These are phyloP conservation scores for Aspergillus ellipticus DNA, from an alignment of 495 filamentous ascomycete genomes.

Conservation along the genomic window DNA sequence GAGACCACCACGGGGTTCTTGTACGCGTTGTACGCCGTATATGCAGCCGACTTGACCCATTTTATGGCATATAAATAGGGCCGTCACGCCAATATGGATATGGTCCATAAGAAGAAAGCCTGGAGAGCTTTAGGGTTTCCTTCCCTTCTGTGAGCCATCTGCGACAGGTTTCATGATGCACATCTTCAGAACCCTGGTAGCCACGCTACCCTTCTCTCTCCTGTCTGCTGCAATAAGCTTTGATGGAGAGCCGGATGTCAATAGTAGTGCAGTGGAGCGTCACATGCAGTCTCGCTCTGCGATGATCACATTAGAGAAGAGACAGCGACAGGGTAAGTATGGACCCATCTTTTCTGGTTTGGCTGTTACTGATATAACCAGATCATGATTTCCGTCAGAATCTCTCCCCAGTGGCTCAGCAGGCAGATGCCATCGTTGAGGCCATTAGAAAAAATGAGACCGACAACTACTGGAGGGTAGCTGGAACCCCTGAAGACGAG, in stretches of 20 bases:
- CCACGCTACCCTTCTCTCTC: neutral
- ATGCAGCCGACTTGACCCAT: too few species aligned
- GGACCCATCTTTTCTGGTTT: neutral
- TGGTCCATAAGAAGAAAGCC: neutral
- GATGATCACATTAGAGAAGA: slow-evolving; percentile 11
- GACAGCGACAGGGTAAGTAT: slow-evolving; percentile 15
- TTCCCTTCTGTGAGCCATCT: neutral
- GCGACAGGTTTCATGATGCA: neutral
- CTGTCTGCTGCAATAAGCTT: neutral
- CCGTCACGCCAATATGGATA: neutral
- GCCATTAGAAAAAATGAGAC: slow-evolving; percentile 19
- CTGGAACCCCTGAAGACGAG: slow-evolving; percentile 4
- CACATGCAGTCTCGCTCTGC: neutral
- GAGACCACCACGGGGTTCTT: too few species aligned
- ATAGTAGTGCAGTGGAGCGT: neutral
- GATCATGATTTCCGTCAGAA: slow-evolving; percentile 13
- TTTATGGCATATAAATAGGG: too few species aligned
- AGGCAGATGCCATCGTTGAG: slow-evolving; percentile 13
- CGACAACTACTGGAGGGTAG: slow-evolving; percentile 17
- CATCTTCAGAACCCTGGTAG: neutral
- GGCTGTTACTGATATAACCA: neutral
- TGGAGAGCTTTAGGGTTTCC: too few species aligned
- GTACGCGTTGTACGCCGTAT: too few species aligned
- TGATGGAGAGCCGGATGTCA: neutral
- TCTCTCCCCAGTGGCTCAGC: slow-evolving; percentile 8